Evolutionary conservation across 2,329 filamentous ascomycete species (phyloP).

Genomic region (Nothophoma quercina): DNA sequence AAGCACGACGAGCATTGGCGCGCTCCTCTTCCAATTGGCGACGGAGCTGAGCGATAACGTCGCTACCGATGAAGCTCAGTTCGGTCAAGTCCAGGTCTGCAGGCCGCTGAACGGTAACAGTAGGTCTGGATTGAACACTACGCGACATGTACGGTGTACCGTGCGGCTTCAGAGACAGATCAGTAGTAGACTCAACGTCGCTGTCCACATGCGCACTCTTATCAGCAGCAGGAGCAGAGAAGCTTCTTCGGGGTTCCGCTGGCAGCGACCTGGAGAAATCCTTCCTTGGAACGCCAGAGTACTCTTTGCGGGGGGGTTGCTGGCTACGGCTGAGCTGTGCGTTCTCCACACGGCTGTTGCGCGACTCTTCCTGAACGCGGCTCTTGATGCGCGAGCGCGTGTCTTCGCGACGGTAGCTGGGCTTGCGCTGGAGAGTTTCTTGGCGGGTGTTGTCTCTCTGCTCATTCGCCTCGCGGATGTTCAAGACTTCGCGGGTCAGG

Average conservation of each 20-base stretch:
- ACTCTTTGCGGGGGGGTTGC: constrained; percentile 35
- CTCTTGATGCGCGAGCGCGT: constrained; percentile 44
- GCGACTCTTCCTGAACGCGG: constrained; percentile 45
- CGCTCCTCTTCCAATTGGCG: constrained; percentile 64
- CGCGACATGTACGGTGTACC: constrained; percentile 38
- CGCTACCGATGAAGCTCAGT: constrained; percentile 62
- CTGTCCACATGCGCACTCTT: constrained; percentile 37
- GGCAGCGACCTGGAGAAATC: constrained; percentile 23
- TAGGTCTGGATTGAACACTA: constrained; percentile 27
- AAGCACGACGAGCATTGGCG: constrained; percentile 48
- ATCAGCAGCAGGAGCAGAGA: constrained; percentile 41
- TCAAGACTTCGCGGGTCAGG: constrained; percentile 43
- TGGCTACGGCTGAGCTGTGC: constrained; percentile 26
- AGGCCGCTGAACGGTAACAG: constrained; percentile 37
- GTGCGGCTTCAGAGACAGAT: constrained; percentile 49
- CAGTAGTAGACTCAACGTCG: constrained; percentile 48
- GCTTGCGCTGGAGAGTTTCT: constrained; percentile 33
- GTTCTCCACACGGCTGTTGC: constrained; percentile 39
- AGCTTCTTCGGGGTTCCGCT: constrained; percentile 32
- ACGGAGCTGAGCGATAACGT: constrained; percentile 62
- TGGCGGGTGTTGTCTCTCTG: constrained; percentile 30
- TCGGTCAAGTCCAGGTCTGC: constrained; percentile 55
- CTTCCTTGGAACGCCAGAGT: constrained; percentile 31
- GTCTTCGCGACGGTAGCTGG: constrained; percentile 42
- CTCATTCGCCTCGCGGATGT: constrained; percentile 35